Evolutionary conservation across 1,284 basidiomycete genomes (phyloP).

Genomic region (Anthracocystis panici-leucophaei): DNA sequence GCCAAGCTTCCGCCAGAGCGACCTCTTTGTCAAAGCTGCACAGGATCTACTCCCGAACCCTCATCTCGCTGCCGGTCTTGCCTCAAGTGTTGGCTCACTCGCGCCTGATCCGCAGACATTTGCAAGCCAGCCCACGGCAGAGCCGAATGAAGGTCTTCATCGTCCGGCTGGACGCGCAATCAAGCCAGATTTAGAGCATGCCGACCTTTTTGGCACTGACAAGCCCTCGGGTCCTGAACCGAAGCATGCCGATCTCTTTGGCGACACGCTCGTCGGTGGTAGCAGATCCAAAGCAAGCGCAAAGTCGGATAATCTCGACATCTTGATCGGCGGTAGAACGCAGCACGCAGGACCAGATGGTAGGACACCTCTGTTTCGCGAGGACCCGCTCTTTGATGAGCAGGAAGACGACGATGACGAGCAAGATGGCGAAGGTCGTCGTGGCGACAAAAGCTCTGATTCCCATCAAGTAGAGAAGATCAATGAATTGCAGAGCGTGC

Average conservation of each 20-base stretch:
- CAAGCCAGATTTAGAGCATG: conserved; percentile 33
- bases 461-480: conserved; percentile 51
- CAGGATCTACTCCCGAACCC: conserved; percentile 76
- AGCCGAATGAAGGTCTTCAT: conserved; percentile 17
- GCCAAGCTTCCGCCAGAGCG: conserved; percentile 84
- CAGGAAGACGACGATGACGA: conserved; percentile 36
- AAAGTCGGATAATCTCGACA: conserved; percentile 55
- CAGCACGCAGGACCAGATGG: conserved; percentile 50
- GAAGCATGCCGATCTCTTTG: conserved; percentile 39
- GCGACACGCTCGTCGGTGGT: conserved; percentile 25
- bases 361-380: conserved; percentile 54
- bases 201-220: conserved; percentile 48
- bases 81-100: conserved; percentile 37
- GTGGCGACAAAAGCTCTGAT: conserved; percentile 39
- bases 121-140: background rate
- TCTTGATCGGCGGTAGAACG: conserved; percentile 56
- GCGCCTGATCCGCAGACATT: conserved; percentile 19
- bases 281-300: conserved; percentile 44
- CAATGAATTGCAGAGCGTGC: conserved; percentile 82
- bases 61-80: conserved; percentile 61
- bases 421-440: conserved; percentile 25
- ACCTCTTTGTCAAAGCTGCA: conserved; percentile 88
- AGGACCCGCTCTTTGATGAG: conserved; percentile 60
- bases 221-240: conserved; percentile 26
- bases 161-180: conserved; percentile 12